phyloP scores from a whole-genome alignment of 164 flowering plant species.

The Aristolochia fimbriata region DNA sequence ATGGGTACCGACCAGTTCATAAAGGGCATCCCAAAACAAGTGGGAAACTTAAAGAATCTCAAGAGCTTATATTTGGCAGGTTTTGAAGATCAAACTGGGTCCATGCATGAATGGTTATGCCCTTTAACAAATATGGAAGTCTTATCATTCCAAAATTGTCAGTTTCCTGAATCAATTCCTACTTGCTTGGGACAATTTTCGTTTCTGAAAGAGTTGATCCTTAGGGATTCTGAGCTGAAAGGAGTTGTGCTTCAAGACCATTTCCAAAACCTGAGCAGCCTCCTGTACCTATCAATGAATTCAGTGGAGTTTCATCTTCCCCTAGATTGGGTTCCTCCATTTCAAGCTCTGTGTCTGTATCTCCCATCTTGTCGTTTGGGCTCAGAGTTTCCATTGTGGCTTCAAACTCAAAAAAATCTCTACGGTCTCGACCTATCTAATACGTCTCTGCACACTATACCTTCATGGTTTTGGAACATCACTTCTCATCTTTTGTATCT shows the following conservation, averaged over 20 bases:
- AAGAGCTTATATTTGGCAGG: no score
- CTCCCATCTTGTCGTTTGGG: slow-evolving; percentile 11
- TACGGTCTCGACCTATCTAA: not conserved
- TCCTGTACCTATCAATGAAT: not conserved
- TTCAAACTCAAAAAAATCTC: slow-evolving; percentile 14
- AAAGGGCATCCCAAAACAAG: no score
- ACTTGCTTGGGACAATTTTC: no score
- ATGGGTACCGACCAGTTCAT: no score
- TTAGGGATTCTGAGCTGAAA: not conserved
- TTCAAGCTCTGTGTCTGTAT: slow-evolving; percentile 4
- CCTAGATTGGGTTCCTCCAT: slow-evolving; percentile 22
- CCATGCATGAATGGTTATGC: no score
- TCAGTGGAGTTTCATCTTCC: slow-evolving; percentile 9
- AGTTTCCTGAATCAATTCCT: no score
- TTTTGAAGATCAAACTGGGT: no score
- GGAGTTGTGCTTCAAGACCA: not conserved
- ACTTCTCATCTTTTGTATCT: slow-evolving; percentile 1
- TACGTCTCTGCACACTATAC: slow-evolving; percentile 14
- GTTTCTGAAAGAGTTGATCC: no score
- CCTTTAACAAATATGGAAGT: no score
- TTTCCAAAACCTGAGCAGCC: not conserved
- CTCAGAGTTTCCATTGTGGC: slow-evolving; percentile 20
- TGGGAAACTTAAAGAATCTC: no score
- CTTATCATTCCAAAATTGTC: no score
- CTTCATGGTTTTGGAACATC: slow-evolving; percentile 11